Base-by-base conservation (phyloP, 2,329 filamentous ascomycete species). In the Penicillium sp. region DNA sequence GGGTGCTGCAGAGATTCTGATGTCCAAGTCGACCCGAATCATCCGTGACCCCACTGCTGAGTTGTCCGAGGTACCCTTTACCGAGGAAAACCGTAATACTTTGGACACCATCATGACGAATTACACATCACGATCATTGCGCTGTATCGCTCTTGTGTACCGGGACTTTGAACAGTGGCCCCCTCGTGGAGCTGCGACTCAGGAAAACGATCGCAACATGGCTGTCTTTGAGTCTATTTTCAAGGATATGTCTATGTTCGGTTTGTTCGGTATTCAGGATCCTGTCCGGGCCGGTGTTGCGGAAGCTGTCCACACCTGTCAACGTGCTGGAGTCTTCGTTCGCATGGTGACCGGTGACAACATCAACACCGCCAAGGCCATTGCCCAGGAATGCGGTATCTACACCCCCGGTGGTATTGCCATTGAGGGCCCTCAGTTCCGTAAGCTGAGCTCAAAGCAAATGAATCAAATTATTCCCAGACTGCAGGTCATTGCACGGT, bases 281-380 rank as follows among this genome's bases (percentile, higher is more conserved):
- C 90, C 90, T 45, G 82, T 93, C 13, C 88, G 90, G 59, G 81
- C 84, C 0, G 90, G 89, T 59, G 90, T 93, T n/a, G 80, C 80
- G 1, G 85, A 91, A 51, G 89, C 90, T 11, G 90, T 93, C 27
- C 79, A 79, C 57, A 81, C 86, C 56, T 93, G 90, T 68, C 89
- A 93, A 70, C 81, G 83, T 55, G 90, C 90, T 5, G 90, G 90
- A 58, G 90, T 93, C 11, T 84, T 88, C 59, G 89, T 93, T 19
- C 88, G 90, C 68, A 93, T 93, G 90, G 90, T 93, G 3, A 93
- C 90, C 5, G 90, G 90, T 61, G 90, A 93, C 76, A 93, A 93
- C 75, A 86, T 89, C 63, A 77, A 90, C 57, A 93, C 90, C 8
- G 90, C 90, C 1, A 85, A 89, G 70, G 88, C 90, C 22, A 93